A percentile compares a stretch with the other conserved stretches of the same genome.
These are phyloP conservation scores for Boechera divaricarpa DNA, from an alignment of 345 rosid genomes.

Conservation along the genomic window DNA sequence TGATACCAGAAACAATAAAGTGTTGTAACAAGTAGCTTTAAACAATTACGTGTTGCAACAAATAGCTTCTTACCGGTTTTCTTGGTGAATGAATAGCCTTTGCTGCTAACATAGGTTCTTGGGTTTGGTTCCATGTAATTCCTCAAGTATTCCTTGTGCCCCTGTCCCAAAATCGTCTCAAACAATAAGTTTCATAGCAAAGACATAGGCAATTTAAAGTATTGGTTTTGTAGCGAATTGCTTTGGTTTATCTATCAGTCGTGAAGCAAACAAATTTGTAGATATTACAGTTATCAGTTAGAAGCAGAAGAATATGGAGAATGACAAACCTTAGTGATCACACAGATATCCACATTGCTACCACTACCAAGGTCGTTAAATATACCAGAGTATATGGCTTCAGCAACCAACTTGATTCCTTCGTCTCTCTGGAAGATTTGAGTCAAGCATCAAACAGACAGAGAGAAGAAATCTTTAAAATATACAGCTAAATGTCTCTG, in stretches of 20 bases:
- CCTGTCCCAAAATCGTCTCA: conserved; percentile 51
- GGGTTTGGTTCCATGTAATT: conserved; percentile 84
- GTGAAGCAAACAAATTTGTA: conserved; percentile 8
- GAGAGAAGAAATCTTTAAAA: neutral
- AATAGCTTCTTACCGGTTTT: conserved; percentile 59
- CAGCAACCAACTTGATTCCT: conserved; percentile 70
- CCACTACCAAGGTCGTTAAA: conserved; percentile 90
- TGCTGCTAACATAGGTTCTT: conserved; percentile 61
- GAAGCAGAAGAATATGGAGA: conserved; percentile 10
- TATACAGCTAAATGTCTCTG: neutral
- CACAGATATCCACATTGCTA: conserved; percentile 91
- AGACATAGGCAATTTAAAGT: neutral
- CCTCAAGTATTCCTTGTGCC: conserved; percentile 74
- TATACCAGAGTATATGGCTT: conserved; percentile 81
- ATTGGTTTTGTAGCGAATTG: neutral
- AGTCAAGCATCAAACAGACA: conserved; percentile 1
- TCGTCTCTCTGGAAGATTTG: conserved; percentile 63
- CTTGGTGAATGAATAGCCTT: conserved; percentile 71
- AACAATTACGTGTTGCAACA: neutral
- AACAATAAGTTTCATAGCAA: conserved; percentile 7
- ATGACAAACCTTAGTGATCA: conserved; percentile 69
- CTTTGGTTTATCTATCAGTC: neutral
- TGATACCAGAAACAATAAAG: conserved; percentile 16
- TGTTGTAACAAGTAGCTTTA: conserved; percentile 16
- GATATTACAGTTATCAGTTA: neutral